Percentiles rank a stretch among this genome's conserved stretches.
These are phyloP conservation scores for Candida succiphila DNA, from an alignment of 805 yeast species.

Conservation along the genomic window DNA sequence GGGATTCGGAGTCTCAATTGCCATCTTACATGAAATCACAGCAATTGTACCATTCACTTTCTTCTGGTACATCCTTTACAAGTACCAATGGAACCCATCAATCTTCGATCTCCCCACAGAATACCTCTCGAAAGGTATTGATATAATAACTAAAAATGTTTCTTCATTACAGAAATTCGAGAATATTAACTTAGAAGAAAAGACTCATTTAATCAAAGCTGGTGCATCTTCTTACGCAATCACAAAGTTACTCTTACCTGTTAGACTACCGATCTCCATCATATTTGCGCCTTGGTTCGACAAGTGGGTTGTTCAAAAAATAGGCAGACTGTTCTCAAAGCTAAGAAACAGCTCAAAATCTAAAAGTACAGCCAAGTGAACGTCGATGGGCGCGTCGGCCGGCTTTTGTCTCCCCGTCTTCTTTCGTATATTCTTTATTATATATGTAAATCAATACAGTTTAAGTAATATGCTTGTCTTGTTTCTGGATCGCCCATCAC, in stretches of 20 bases:
- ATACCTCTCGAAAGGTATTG: constrained; percentile 36
- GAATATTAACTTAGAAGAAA: constrained; percentile 13
- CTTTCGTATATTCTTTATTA: background rate
- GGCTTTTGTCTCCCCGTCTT: background rate
- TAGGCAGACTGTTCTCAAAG: no score
- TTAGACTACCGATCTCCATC: constrained; percentile 20
- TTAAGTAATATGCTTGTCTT: no score
- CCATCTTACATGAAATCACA: constrained; percentile 41
- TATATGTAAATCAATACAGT: no score
- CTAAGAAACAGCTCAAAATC: no score
- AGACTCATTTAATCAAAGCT: constrained; percentile 18
- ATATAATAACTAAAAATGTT: constrained; percentile 32
- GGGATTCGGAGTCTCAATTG: constrained; percentile 33
- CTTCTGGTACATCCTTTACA: constrained; percentile 39
- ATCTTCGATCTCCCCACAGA: constrained; percentile 41
- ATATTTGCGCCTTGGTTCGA: constrained; percentile 26
- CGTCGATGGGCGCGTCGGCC: no score
- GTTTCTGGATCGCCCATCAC: no score
- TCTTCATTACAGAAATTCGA: constrained; percentile 1
- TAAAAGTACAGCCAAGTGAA: no score
- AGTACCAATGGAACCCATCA: constrained; percentile 30
- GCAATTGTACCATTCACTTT: constrained; percentile 43
- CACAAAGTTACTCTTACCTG: constrained; percentile 19
- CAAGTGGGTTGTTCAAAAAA: constrained; percentile 16
- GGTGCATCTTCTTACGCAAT: constrained; percentile 28